Evolutionary conservation across 768 basidiomycete genomes (phyloP).

Genomic region (Boletus tomentosulus): DNA sequence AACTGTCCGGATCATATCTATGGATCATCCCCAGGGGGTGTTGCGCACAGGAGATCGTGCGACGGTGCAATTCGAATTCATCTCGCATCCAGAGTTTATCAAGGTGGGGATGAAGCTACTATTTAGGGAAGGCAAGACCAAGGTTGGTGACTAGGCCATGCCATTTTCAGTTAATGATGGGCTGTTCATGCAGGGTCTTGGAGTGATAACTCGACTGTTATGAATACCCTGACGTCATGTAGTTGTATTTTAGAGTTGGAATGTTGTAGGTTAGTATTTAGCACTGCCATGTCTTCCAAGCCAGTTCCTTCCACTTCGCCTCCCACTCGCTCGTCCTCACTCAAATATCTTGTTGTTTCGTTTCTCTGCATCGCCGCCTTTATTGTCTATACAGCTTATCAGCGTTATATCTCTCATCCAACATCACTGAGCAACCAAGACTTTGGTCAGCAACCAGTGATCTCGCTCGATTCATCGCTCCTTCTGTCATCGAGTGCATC

Average conservation of each 20-base stretch:
- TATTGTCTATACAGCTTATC: constrained; percentile 41
- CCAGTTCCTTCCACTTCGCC: not conserved
- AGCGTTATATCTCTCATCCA: constrained; percentile 30
- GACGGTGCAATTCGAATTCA: constrained; percentile 92
- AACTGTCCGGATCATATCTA: constrained; percentile 85
- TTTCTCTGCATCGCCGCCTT: constrained; percentile 36
- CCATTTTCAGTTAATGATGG: constrained; percentile 6
- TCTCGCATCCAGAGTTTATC: constrained; percentile 86
- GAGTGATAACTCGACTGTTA: constrained; percentile 67
- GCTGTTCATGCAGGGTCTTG: constrained; percentile 52
- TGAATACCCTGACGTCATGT: constrained; percentile 29
- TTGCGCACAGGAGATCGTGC: constrained; percentile 94
- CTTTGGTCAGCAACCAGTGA: constrained; percentile 11
- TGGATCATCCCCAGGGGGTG: constrained; percentile 86
- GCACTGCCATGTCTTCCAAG: constrained; percentile 24
- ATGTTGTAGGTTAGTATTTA: constrained; percentile 7
- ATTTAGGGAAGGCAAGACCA: constrained; percentile 94
- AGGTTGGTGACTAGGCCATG: constrained; percentile 45
- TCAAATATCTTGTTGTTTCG: constrained; percentile 34
- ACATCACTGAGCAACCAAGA: constrained; percentile 11
- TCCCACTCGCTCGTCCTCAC: constrained; percentile 23
- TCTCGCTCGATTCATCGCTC: constrained; percentile 6
- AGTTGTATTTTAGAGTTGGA: constrained; percentile 11
- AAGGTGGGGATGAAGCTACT: constrained; percentile 92
- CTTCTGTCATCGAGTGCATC: constrained; percentile 4